phyloP scores from a whole-genome alignment of 768 basidiomycete species.

The Tricholoma bakamatsutake region DNA sequence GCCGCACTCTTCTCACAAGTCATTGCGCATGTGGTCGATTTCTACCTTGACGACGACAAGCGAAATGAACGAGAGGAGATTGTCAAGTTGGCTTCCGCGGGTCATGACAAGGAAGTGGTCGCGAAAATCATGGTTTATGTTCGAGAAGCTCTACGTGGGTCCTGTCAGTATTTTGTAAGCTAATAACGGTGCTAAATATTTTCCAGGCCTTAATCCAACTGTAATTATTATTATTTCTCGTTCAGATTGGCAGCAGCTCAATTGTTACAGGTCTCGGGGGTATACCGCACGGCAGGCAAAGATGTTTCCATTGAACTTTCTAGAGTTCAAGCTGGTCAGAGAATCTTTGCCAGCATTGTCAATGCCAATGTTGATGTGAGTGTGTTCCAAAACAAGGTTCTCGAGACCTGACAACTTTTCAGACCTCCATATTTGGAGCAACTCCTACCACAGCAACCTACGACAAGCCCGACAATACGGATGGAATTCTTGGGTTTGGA shows the following conservation, averaged over 20 bases:
- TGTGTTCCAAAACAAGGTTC: not conserved
- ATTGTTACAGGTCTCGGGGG: conserved; percentile 29
- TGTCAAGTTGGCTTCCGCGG: conserved; percentile 25
- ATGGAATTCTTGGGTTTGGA: conserved; percentile 27
- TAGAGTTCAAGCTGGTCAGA: conserved; percentile 24
- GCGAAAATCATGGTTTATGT: conserved; percentile 36
- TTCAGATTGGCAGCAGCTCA: not conserved
- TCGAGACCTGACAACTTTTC: not conserved
- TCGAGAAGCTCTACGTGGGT: conserved; percentile 42
- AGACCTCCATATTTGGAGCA: conserved; percentile 21
- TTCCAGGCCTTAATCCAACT: conserved; percentile 27
- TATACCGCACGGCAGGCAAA: conserved; percentile 32
- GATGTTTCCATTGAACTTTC: conserved; percentile 21
- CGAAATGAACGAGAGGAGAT: conserved; percentile 34
- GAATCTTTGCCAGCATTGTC: conserved; percentile 29
- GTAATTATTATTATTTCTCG: conserved; percentile 13
- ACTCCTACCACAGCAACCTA: conserved; percentile 16
- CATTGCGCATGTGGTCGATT: conserved; percentile 52
- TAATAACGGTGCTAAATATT: not conserved
- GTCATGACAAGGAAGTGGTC: conserved; percentile 16
- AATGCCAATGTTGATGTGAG: conserved; percentile 38
- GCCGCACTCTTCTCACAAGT: conserved; percentile 50
- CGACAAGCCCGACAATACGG: conserved; percentile 15
- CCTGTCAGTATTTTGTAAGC: not conserved
- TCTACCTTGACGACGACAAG: conserved; percentile 43